phyloP scores from a whole-genome alignment of 2,329 filamentous ascomycete species.

The Pestalotiopsis sp. region DNA sequence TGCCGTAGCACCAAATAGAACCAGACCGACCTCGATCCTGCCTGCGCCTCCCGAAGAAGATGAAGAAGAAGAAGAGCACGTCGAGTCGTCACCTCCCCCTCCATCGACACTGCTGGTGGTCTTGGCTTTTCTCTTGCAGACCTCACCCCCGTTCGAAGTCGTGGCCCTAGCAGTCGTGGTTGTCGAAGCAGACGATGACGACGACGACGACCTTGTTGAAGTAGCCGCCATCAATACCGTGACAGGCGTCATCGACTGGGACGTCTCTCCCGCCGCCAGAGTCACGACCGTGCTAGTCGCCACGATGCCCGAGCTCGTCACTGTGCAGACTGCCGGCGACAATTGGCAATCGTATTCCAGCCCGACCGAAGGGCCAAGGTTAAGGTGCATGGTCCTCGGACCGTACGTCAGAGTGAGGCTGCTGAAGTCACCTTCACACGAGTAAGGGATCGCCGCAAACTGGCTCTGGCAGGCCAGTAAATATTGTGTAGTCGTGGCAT shows the following conservation, averaged over 20 bases:
- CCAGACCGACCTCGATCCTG: background rate
- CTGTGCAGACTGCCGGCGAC: slow-evolving; percentile 3
- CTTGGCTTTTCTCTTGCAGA: slow-evolving; percentile 6
- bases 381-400: slow-evolving; percentile 4
- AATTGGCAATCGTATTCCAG: slow-evolving; percentile 9
- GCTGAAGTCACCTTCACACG: slow-evolving; percentile 6
- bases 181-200: slow-evolving; percentile 5
- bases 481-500: slow-evolving; percentile 1
- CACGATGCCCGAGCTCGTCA: slow-evolving; percentile 10
- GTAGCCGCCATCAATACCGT: slow-evolving; percentile 20
- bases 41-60: background rate
- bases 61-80: background rate
- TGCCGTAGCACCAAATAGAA: background rate
- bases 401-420: slow-evolving; percentile 4
- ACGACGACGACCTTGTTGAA: background rate
- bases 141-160: background rate
- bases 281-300: slow-evolving; percentile 8
- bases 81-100: background rate
- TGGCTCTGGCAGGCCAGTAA: slow-evolving; percentile 1
- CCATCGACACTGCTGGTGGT: background rate
- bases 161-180: background rate
- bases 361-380: background rate
- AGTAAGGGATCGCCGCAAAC: background rate
- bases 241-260: slow-evolving; percentile 19
- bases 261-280: background rate